Evolutionary conservation across 2,329 filamentous ascomycete genomes (phyloP).

Genomic region (Trichophyton schoenleinii): DNA sequence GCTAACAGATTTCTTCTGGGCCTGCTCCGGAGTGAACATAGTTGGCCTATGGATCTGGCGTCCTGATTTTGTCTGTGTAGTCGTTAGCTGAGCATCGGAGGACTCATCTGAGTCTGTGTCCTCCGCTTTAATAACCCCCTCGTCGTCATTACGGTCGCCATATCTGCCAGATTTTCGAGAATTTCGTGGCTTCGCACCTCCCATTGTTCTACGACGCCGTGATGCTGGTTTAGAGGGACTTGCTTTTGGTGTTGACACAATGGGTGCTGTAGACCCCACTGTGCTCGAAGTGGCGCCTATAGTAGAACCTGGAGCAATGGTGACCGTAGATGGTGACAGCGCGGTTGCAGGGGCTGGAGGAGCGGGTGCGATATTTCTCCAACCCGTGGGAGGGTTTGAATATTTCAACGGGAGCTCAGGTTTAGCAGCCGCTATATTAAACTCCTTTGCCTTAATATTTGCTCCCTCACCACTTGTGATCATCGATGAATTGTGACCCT

Average conservation of each 20-base stretch:
- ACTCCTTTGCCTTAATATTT: background rate
- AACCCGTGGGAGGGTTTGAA: background rate
- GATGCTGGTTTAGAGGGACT: background rate
- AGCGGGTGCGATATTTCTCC: conserved; percentile 6
- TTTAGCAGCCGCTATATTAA: background rate
- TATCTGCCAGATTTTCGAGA: conserved; percentile 11
- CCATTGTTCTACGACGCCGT: conserved; percentile 3
- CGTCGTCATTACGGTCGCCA: conserved; percentile 20
- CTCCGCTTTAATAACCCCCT: conserved; percentile 24
- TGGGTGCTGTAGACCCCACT: background rate
- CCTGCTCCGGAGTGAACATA: conserved; percentile 38
- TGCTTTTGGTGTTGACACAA: background rate
- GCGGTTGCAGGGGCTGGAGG: background rate
- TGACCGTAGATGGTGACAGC: background rate
- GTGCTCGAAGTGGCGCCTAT: background rate
- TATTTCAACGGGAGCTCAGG: background rate
- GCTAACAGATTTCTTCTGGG: conserved; percentile 10
- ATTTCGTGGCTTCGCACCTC: conserved; percentile 6
- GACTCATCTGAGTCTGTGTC: conserved; percentile 30
- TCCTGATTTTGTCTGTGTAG: conserved; percentile 63
- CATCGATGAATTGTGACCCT: background rate
- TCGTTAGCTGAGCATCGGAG: conserved; percentile 41
- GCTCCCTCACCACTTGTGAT: background rate
- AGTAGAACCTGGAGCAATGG: background rate
- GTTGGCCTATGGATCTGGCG: conserved; percentile 53